A percentile compares a stretch with the other conserved stretches of the same genome.
Evolutionary conservation across 352 stramenopile species (phyloP).

Genomic region (Pythium utonaiense): DNA sequence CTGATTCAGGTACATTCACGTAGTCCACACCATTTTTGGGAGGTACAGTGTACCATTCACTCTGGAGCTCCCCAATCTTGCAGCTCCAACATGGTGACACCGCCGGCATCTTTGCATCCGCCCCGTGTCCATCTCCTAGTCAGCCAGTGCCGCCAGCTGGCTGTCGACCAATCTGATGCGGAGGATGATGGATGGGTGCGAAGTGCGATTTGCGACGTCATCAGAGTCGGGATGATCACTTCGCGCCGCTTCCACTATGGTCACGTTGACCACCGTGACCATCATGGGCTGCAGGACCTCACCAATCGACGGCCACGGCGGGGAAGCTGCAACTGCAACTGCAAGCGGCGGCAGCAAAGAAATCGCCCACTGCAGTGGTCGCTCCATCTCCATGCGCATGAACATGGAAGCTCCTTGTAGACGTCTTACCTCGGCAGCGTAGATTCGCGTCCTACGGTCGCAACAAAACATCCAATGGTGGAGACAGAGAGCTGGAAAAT

Average conservation of each 20-base stretch:
- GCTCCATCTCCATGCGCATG: background rate
- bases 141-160: background rate
- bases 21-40: background rate
- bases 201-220: background rate
- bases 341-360: too few relatives aligned
- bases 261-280: too few relatives aligned
- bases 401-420: background rate
- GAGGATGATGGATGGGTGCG: background rate
- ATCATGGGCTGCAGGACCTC: background rate
- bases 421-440: background rate
- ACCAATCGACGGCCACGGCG: background rate
- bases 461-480: too few relatives aligned
- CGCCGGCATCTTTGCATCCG: background rate
- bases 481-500: background rate
- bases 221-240: background rate
- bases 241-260: background rate
- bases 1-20: background rate
- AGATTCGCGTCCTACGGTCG: slow-evolving; percentile 2
- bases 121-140: slow-evolving; percentile 2
- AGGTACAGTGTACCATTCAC: slow-evolving; percentile 18
- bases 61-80: too few relatives aligned
- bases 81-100: too few relatives aligned
- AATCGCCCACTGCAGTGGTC: background rate
- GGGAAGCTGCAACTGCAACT: slow-evolving; percentile 1
- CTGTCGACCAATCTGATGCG: background rate